Percentiles rank a stretch among this genome's conserved stretches.
These are phyloP conservation scores for Suillus occidentalis DNA, from an alignment of 768 basidiomycete species.

Conservation along the genomic window DNA sequence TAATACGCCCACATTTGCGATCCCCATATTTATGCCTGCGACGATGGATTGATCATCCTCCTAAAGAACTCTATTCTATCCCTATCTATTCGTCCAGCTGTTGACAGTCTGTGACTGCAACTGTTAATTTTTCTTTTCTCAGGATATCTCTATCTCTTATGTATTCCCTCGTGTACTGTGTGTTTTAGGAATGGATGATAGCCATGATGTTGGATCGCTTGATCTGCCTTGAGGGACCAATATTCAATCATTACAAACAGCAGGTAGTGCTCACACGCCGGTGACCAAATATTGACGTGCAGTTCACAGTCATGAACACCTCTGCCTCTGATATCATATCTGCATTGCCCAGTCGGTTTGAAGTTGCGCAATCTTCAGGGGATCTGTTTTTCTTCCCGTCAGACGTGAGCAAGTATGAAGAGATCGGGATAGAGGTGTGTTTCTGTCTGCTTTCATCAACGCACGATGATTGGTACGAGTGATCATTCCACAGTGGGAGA, in stretches of 20 bases:
- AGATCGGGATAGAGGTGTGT: constrained; percentile 64
- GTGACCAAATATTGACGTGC: not conserved
- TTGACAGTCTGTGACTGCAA: not conserved
- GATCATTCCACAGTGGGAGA: constrained; percentile 64
- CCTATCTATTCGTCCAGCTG: not conserved
- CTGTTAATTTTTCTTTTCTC: not conserved
- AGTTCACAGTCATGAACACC: constrained; percentile 11
- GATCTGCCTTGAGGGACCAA: no score
- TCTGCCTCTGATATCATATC: constrained; percentile 54
- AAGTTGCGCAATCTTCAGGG: constrained; percentile 58
- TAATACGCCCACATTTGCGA: constrained; percentile 31
- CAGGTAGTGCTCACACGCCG: not conserved
- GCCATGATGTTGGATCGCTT: no score
- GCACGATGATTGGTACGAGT: not conserved
- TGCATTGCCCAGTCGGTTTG: constrained; percentile 52
- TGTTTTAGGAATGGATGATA: no score
- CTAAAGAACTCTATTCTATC: not conserved
- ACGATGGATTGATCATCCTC: not conserved
- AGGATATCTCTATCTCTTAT: not conserved
- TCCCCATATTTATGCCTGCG: not conserved
- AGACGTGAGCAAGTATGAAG: constrained; percentile 55
- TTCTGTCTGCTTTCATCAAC: constrained; percentile 5
- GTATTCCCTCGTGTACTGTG: not conserved
- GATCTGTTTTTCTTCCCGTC: constrained; percentile 83
- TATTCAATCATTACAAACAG: no score